Conservation (phyloP, 306 rosid species). For the Begonia loranthoides region DNA sequence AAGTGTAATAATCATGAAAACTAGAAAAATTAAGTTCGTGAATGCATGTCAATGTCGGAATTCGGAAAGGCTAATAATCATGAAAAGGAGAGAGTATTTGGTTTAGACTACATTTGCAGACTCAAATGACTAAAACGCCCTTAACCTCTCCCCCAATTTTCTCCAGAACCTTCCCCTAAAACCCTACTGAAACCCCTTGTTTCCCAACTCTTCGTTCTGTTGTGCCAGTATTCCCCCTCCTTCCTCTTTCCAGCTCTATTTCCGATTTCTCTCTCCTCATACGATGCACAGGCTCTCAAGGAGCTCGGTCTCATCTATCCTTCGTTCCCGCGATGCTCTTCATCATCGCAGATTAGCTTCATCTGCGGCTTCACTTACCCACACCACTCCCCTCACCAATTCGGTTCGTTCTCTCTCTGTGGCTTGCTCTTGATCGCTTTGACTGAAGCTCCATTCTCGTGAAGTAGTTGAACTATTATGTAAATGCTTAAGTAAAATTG, state of each 20-base stretch:
- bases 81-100: too few relatives aligned
- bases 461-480: neutral
- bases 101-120: too few relatives aligned
- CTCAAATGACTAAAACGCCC: too few relatives aligned
- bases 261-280: neutral
- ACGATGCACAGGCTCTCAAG: conserved; percentile 58
- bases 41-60: too few relatives aligned
- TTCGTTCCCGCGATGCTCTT: conserved; percentile 38
- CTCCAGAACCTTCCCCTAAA: conserved; percentile 68
- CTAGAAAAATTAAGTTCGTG: too few relatives aligned
- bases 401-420: conserved; percentile 19
- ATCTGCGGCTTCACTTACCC: conserved; percentile 26
- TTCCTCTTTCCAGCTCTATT: neutral
- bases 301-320: conserved; percentile 46
- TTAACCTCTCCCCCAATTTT: neutral
- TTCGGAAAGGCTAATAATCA: too few relatives aligned
- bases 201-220: neutral
- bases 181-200: conserved; percentile 23
- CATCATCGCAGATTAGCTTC: conserved; percentile 22
- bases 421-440: neutral
- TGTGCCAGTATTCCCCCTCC: too few relatives aligned
- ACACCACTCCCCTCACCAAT: conserved; percentile 15
- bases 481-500: neutral
- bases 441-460: neutral
- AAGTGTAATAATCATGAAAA: too few relatives aligned